A percentile compares a stretch with the other conserved stretches of the same genome.
Conservation (phyloP, 805 yeast species). For the Yamadazyma endophytica region DNA sequence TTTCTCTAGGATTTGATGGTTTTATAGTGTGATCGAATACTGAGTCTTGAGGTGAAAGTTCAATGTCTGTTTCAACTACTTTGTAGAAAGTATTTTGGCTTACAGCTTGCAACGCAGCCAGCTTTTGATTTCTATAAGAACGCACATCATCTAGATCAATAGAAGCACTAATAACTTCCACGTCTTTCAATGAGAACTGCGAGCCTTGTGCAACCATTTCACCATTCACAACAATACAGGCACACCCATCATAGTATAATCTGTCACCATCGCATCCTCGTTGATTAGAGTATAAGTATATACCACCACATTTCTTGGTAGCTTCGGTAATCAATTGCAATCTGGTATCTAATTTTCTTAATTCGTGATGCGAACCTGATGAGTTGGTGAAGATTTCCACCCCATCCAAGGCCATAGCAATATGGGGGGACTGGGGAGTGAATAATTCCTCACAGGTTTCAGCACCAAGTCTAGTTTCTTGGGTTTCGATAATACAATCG, state of each 20-base stretch:
- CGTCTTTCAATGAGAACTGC: constrained; percentile 86
- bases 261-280: constrained; percentile 99
- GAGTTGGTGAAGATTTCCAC: constrained; percentile 97
- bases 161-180: constrained; percentile 94
- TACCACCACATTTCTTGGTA: constrained; percentile 94
- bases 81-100: constrained; percentile 35
- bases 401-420: constrained; percentile 88
- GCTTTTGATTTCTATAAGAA: constrained; percentile 68
- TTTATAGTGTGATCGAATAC: constrained; percentile 57
- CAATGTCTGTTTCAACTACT: constrained; percentile 58
- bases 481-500: constrained; percentile 80
- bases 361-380: constrained; percentile 96
- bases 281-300: constrained; percentile 90
- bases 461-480: constrained; percentile 89
- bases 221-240: constrained; percentile 90
- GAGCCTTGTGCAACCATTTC: constrained; percentile 87
- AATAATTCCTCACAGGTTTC: constrained; percentile 98
- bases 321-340: constrained; percentile 85
- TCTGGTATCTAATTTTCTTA: constrained; percentile 83
- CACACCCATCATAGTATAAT: constrained; percentile 95
- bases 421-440: constrained; percentile 95
- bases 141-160: constrained; percentile 90
- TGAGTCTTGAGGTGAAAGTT: constrained; percentile 56
- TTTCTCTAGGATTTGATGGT: constrained; percentile 51
- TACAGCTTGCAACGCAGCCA: constrained; percentile 73